Percentiles rank a stretch among this genome's conserved stretches.
phyloP scores from a whole-genome alignment of 1,139 yeast genomes.

The Tardiomyces depauwii region DNA sequence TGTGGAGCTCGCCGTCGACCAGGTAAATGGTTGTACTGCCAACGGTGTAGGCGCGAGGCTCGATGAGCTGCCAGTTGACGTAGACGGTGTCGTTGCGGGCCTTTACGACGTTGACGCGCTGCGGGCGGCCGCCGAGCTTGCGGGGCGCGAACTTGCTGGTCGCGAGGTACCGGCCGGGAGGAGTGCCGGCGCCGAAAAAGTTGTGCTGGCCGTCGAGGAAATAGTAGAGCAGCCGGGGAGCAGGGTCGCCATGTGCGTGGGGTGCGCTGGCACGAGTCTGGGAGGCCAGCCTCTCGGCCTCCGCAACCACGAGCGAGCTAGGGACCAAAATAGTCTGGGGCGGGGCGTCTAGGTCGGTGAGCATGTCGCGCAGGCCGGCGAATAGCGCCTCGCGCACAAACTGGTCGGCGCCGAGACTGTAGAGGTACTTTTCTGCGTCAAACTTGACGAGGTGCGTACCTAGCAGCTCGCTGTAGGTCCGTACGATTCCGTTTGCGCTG shows the following conservation, averaged over 20 bases:
- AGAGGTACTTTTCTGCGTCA: slow-evolving; percentile 54
- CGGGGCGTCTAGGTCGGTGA: slow-evolving; percentile 39
- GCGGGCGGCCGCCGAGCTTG: slow-evolving; percentile 30
- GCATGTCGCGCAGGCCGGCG: slow-evolving; percentile 43
- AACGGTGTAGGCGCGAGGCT: slow-evolving; percentile 31
- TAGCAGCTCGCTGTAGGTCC: slow-evolving; percentile 36
- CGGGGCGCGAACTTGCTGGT: slow-evolving; percentile 17
- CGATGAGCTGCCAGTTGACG: slow-evolving; percentile 34
- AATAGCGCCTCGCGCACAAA: slow-evolving; percentile 64
- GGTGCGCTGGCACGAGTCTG: slow-evolving; percentile 24
- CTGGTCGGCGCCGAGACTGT: slow-evolving; percentile 55
- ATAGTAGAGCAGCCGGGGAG: slow-evolving; percentile 49
- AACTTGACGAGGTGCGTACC: slow-evolving; percentile 26
- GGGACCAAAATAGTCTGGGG: slow-evolving; percentile 53
- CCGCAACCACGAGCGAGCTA: neutral
- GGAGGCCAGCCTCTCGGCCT: slow-evolving; percentile 2
- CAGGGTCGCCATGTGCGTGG: slow-evolving; percentile 18
- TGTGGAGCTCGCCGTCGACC: slow-evolving; percentile 44
- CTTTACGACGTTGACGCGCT: slow-evolving; percentile 16
- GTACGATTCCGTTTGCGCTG: slow-evolving; percentile 51
- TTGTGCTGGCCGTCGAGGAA: slow-evolving; percentile 44
- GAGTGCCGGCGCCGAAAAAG: slow-evolving; percentile 10
- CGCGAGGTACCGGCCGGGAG: slow-evolving; percentile 3
- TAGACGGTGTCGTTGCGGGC: slow-evolving; percentile 26
- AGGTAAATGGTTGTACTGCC: slow-evolving; percentile 56